Percentiles rank a stretch among this genome's conserved stretches.
Evolutionary conservation across 2,329 filamentous ascomycete genomes (phyloP).

Genomic region (Colletotrichum liriopes): DNA sequence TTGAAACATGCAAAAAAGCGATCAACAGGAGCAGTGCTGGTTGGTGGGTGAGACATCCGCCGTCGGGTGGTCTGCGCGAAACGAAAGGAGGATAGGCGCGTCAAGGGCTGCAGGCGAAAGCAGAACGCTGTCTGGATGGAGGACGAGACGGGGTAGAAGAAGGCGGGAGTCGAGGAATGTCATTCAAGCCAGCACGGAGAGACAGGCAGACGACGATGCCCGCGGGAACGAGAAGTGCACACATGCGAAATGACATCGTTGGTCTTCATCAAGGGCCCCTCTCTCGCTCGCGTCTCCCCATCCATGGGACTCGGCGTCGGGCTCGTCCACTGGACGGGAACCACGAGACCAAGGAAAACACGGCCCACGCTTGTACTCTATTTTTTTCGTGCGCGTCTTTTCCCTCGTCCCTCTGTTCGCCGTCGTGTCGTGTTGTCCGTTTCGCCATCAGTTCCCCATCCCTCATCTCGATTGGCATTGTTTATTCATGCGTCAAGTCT

Average conservation of each 20-base stretch:
- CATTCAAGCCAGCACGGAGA: slow-evolving; percentile 4
- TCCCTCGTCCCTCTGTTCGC: not conserved
- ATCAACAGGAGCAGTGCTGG: slow-evolving; percentile 3
- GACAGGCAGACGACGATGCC: not conserved
- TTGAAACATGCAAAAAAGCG: slow-evolving; percentile 30
- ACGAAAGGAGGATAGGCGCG: not conserved
- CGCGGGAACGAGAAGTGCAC: not conserved
- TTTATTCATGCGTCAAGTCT: slow-evolving; percentile 39
- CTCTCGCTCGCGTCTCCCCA: not conserved
- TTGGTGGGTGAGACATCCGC: not conserved
- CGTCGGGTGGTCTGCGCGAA: not conserved
- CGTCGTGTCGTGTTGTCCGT: slow-evolving; percentile 3
- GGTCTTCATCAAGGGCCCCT: not conserved
- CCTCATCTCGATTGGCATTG: slow-evolving; percentile 41
- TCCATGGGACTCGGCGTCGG: no score
- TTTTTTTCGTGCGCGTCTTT: not conserved
- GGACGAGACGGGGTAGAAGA: not conserved
- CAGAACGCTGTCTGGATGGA: slow-evolving; percentile 2
- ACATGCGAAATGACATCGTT: slow-evolving; percentile 27
- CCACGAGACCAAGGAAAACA: not conserved
- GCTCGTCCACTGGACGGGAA: no score
- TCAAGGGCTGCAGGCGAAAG: not conserved
- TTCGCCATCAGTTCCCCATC: slow-evolving; percentile 15
- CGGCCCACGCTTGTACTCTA: slow-evolving; percentile 16
- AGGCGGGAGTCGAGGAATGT: slow-evolving; percentile 24